Evolutionary conservation across 345 rosid species (phyloP), one percentile per base, ranked within the genome.

Genomic region (Aquilaria malaccensis): DNA sequence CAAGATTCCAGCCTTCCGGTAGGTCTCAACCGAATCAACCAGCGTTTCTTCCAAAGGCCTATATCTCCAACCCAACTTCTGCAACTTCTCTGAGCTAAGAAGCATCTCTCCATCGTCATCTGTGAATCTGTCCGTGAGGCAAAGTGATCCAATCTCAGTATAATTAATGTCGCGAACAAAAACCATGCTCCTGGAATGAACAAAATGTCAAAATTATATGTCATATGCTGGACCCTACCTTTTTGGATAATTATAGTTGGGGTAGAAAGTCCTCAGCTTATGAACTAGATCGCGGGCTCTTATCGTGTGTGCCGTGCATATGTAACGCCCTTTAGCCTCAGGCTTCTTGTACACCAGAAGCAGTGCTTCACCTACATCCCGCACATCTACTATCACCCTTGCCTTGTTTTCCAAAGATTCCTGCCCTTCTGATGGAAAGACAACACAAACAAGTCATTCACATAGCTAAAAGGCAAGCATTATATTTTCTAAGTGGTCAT

Each of bases 301-400:
- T 30, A 67, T 61, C 14, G 13, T 1, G 68, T 83, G 70, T 46
- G 83, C 57, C 11, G 54, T n/a, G 64, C 92, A 81, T 46, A 83
- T 65, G 67, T 88, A 85, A 73, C 96, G 77, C 47, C 91, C 90
- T 76, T 87, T 77, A 55, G 85, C 85, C 68, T 80, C 85, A 37
- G 77, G 71, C 63, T 77, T 85, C 77, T 79, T 86, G 50, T 82
- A 82, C 45, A 69, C 80, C 74, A 84, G 67, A 48, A 84, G 81
- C 56, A 87, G 69, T 46, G 87, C 85, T 67, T 68, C 72, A 56
- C 82, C 90, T 33, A 79, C 83, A 78, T 86, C 94, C 45, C 82
- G 85, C 61, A 82, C 90, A 57, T 87, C 94, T 22, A 79, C 76
- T 30, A 72, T 12, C 0, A 0, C 0, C 12, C 37, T 29, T 13